phyloP scores from a whole-genome alignment of 768 basidiomycete genomes.

The Suillus alpinus region DNA sequence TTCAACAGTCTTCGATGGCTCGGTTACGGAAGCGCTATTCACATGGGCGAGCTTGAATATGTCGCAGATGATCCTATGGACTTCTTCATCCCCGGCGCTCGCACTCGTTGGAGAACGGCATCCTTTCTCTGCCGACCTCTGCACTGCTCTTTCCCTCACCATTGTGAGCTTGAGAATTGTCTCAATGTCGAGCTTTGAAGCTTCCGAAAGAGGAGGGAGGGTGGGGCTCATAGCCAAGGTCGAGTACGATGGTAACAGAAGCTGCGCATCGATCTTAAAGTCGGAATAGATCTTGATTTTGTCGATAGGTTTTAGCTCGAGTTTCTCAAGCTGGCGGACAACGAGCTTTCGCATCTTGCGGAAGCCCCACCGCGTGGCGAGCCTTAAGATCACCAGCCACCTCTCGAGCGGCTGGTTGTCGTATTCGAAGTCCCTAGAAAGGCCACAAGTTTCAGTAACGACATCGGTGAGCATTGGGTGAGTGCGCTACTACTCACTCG shows the following conservation, averaged over 20 bases:
- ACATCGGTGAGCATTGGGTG: background rate
- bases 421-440: slow-evolving; percentile 48
- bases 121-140: slow-evolving; percentile 32
- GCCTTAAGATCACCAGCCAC: slow-evolving; percentile 54
- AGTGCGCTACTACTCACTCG: slow-evolving; percentile 33
- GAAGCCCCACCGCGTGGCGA: slow-evolving; percentile 58
- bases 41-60: slow-evolving; percentile 26
- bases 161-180: slow-evolving; percentile 49
- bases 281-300: slow-evolving; percentile 57
- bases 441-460: background rate
- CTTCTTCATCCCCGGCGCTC: slow-evolving; percentile 22
- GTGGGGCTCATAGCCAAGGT: slow-evolving; percentile 48
- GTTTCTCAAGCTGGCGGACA: slow-evolving; percentile 52
- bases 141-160: slow-evolving; percentile 46
- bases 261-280: slow-evolving; percentile 43
- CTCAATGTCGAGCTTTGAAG: slow-evolving; percentile 52
- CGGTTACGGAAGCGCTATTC: background rate
- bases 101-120: slow-evolving; percentile 27
- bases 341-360: slow-evolving; percentile 47
- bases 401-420: slow-evolving; percentile 48
- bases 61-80: slow-evolving; percentile 28
- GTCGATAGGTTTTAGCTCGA: slow-evolving; percentile 44
- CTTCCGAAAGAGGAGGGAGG: slow-evolving; percentile 54
- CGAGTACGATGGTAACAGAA: slow-evolving; percentile 53
- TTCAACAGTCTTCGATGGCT: too few species aligned